phyloP scores from a whole-genome alignment of 2,329 filamentous ascomycete genomes.

The Fusarium illudens region DNA sequence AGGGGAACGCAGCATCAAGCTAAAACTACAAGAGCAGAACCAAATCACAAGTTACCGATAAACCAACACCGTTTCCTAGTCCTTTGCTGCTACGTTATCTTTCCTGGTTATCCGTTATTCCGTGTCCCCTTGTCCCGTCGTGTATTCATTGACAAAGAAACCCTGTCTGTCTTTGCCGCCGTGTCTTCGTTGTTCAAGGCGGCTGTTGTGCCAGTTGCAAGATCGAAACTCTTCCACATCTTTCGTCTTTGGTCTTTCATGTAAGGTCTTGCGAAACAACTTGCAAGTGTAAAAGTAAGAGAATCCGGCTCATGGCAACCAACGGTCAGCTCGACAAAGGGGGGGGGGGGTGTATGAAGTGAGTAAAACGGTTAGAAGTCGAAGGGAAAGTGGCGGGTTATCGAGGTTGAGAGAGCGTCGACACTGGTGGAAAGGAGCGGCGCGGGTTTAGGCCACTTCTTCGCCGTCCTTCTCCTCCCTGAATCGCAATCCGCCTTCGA shows the following conservation, averaged over 20 bases:
- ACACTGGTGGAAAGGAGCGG: not conserved
- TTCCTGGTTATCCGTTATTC: conserved; percentile 27
- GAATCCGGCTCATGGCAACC: not conserved
- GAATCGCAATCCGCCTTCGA: conserved; percentile 69
- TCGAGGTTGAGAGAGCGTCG: not conserved
- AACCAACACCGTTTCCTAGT: conserved; percentile 23
- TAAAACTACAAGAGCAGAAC: conserved; percentile 27
- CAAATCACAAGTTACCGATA: conserved; percentile 18
- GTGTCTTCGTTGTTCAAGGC: conserved; percentile 15
- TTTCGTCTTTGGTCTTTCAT: conserved; percentile 4
- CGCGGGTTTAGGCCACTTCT: conserved; percentile 52
- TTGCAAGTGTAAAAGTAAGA: conserved; percentile 19
- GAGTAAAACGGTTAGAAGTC: not conserved
- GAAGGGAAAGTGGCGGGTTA: conserved; percentile 1
- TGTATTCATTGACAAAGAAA: conserved; percentile 32
- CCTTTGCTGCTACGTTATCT: conserved; percentile 25
- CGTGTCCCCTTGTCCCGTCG: conserved; percentile 18
- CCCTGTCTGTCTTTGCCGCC: conserved; percentile 9
- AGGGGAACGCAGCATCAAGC: conserved; percentile 14
- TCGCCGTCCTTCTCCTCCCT: conserved; percentile 67
- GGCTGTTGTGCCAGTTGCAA: conserved; percentile 1
- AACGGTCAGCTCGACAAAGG: not conserved
- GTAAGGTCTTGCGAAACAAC: conserved; percentile 9
- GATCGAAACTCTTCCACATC: conserved; percentile 1
- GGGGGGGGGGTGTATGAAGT: conserved; percentile 3